Evolutionary conservation across 345 rosid species (phyloP).

Genomic region (Microthlaspi erraticum): DNA sequence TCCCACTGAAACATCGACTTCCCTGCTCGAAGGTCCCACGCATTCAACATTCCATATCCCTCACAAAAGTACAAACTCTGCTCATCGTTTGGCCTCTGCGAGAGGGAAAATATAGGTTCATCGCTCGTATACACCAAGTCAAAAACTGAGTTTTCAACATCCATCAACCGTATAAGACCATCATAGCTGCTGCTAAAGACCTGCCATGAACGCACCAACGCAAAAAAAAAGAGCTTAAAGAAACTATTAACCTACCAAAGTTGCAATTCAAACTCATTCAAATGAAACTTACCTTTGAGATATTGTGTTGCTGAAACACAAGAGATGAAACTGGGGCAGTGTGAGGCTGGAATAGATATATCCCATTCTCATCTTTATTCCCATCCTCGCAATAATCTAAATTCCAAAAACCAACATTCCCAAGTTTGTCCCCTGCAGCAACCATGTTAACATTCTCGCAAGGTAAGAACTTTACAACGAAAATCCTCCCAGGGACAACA

Average conservation of each 20-base stretch:
- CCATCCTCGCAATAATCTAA: constrained; percentile 43
- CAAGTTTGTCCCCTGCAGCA: constrained; percentile 69
- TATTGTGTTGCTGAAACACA: constrained; percentile 57
- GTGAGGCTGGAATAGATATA: constrained; percentile 65
- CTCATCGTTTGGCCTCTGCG: constrained; percentile 58
- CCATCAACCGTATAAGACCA: constrained; percentile 75
- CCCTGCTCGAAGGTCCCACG: constrained; percentile 70
- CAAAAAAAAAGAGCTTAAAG: neutral
- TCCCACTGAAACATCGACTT: constrained; percentile 52
- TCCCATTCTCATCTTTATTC: constrained; percentile 49
- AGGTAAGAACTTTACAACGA: constrained; percentile 66
- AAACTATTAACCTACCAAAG: neutral
- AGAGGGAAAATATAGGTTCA: constrained; percentile 60
- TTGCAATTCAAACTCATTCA: neutral
- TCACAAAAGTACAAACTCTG: constrained; percentile 65
- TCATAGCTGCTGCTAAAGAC: constrained; percentile 69
- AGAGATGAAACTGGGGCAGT: constrained; percentile 65
- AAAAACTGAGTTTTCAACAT: constrained; percentile 76
- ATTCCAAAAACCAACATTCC: constrained; percentile 83
- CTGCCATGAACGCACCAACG: constrained; percentile 49
- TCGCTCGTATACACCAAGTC: constrained; percentile 61
- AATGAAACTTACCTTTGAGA: constrained; percentile 59
- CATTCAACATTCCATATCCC: constrained; percentile 59
- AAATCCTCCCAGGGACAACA: constrained; percentile 63
- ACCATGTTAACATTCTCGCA: constrained; percentile 60